Base-by-base conservation (phyloP, 768 basidiomycete species). In the Filobasidium wieringae region DNA sequence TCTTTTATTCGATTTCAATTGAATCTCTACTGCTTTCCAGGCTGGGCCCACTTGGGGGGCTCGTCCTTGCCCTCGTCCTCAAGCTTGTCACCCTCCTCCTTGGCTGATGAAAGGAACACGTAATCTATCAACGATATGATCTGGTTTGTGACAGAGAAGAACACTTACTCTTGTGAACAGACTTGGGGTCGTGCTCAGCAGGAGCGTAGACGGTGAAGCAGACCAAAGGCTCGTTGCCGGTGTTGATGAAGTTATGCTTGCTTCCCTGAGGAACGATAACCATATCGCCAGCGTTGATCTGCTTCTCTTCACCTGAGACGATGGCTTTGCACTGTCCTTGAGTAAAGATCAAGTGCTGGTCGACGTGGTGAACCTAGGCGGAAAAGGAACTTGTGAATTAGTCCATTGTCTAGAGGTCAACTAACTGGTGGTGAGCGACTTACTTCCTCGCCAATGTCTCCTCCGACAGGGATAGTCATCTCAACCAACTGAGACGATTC, bases 241-340 rank as follows among this genome's bases (percentile, higher is more conserved):
- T 68, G 60, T 73, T 74, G 64, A 72, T 67, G 62, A 60, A 72
- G 61, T 72, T 72, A 57, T 74, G 74, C 61, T 73, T 68, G 7
- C 72, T 74, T 7, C 74, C 74, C 60, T 74, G 74, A 31, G 75
- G 75, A 7, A 76, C 75, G 49, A 76, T 70, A 30, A 74, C 72
- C 52, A 76, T 51, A 59, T 76, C 75, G 6, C 74, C 75, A 11
- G 72, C 72, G 45, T 74, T 71, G 57, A 76, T 64, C 17, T 67
- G 67, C 59, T 70, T 68, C 61, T 73, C 72, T 58, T 76, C 73
- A n/a, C 75, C 76, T n/a, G 62, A 71, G 12, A 76, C 66, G 57
- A 74, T 68, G 29, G 76, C 76, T 61, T 71, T 73, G 57, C 66
- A 68, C 12, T 63, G 61, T 8, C 76, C 76, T 15, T 64, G 65